Base-by-base conservation (phyloP, 73 alveolate species). In the Tetrahymena thermophila region DNA sequence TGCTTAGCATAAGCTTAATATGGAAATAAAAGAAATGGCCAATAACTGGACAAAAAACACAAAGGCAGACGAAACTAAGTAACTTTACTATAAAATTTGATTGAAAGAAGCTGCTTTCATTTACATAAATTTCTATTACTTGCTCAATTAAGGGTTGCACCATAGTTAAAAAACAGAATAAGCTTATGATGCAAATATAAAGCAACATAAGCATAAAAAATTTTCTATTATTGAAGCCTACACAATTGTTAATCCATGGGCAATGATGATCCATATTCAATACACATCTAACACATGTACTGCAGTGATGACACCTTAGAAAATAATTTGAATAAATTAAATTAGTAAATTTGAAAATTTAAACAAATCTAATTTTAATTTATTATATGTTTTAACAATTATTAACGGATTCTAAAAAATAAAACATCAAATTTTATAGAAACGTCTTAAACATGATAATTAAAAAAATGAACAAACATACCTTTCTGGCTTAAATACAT, bases 261-360 rank as follows among this genome's bases (percentile, higher is more conserved):
- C 99, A 98, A 97, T 99, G 99, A 95, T 98, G 99, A 95, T 99
- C 99, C 99, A 99, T 99, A 84, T 98, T 98, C 93, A 99, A 97
- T 15, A 98, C 99, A 93, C 99, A 99, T 93, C 99, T 97, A 95
- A 98, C 98, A 97, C 99, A 99, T 43, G 99, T 98, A 23, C 99
- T 98, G 83, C 99, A 99, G 96, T 99, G 99, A 56, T 98, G 99
- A 83, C 99, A 98, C 58, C 99, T 84, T 25, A 19, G 40, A 71
- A 8, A 4, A 8, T 9, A 71, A 71, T 4, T 23, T 6, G 5
- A 6, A 6, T 71, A 11, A 0, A 71, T 9, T 19, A 50, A 19
- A 44, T 44, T 44, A 44, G 2, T 11, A 44, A 44, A 50, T 50
- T 19, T 15, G 83, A 50, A 50, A 50, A 50, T 50, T 40, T 40